Conservation (phyloP, 1,284 basidiomycete genomes). For the Lentinula novae-zelandiae region DNA sequence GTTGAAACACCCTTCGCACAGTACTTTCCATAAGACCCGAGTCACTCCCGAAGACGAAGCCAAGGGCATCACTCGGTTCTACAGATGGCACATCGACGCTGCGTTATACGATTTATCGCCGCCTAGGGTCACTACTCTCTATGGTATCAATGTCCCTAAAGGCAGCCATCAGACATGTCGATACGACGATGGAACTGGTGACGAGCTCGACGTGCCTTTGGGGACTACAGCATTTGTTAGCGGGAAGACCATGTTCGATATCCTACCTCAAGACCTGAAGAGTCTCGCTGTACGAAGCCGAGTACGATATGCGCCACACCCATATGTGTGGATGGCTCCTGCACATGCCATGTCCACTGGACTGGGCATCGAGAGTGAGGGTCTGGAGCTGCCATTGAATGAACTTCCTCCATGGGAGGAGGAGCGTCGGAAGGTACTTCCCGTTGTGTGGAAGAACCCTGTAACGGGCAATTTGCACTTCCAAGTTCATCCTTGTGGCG, state of each 20-base stretch:
- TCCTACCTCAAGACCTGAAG: constrained; percentile 72
- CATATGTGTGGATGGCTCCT: constrained; percentile 84
- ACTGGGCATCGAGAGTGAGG: constrained; percentile 76
- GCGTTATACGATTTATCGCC: constrained; percentile 85
- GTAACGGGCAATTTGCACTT: constrained; percentile 72
- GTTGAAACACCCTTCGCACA: constrained; percentile 82
- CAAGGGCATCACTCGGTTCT: constrained; percentile 79
- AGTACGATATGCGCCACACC: constrained; percentile 66
- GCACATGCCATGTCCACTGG: constrained; percentile 71
- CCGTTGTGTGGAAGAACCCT: constrained; percentile 81
- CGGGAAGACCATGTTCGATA: constrained; percentile 84
- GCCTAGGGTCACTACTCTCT: constrained; percentile 88
- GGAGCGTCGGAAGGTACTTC: constrained; percentile 64
- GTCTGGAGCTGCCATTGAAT: constrained; percentile 58
- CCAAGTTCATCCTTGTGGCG: constrained; percentile 74
- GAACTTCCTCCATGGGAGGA: constrained; percentile 77
- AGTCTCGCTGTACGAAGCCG: constrained; percentile 77
- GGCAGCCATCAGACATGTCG: constrained; percentile 67
- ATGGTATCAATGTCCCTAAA: constrained; percentile 72
- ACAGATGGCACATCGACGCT: constrained; percentile 94
- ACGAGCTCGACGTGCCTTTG: constrained; percentile 78
- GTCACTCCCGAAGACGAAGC: constrained; percentile 76
- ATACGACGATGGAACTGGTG: constrained; percentile 89
- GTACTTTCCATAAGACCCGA: constrained; percentile 85
- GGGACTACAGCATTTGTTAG: constrained; percentile 85